Conservation (phyloP, 805 yeast genomes). For the Ogataea salicorniae region DNA sequence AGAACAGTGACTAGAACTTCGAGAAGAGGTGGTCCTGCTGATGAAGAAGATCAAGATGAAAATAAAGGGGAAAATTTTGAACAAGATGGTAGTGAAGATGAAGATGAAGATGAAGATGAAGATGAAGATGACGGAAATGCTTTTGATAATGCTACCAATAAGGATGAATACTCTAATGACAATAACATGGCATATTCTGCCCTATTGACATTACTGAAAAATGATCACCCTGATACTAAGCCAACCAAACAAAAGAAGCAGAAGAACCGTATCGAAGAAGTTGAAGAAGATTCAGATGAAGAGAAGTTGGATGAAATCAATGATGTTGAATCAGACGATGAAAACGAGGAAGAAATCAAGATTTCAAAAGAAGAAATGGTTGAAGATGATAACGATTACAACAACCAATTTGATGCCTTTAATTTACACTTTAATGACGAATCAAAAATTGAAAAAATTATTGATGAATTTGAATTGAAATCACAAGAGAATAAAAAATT, state of each 20-base stretch:
- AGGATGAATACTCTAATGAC: slow-evolving; percentile 15
- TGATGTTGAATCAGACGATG: slow-evolving; percentile 17
- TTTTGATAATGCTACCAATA: background rate
- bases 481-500: slow-evolving; percentile 14
- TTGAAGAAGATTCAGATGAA: slow-evolving; percentile 11
- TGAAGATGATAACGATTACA: slow-evolving; percentile 30
- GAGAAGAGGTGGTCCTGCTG: slow-evolving; percentile 31
- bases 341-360: slow-evolving; percentile 10
- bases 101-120: slow-evolving; percentile 17
- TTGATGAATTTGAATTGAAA: slow-evolving; percentile 18
- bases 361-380: slow-evolving; percentile 35
- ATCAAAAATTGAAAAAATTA: slow-evolving; percentile 32
- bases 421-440: slow-evolving; percentile 65
- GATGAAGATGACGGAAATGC: slow-evolving; percentile 20
- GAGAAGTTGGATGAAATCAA: slow-evolving; percentile 2
- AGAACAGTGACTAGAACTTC: slow-evolving; percentile 57
- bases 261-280: slow-evolving; percentile 13
- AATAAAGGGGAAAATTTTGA: slow-evolving; percentile 25
- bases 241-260: slow-evolving; percentile 3
- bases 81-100: slow-evolving; percentile 18
- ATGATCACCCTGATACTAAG: slow-evolving; percentile 17
- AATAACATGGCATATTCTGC: slow-evolving; percentile 25
- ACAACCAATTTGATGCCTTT: slow-evolving; percentile 55
- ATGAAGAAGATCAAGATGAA: slow-evolving; percentile 28
- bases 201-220: slow-evolving; percentile 22